These are phyloP conservation scores for Phaeosphaeria sp. DNA, from an alignment of 2,329 filamentous ascomycete genomes.

Conservation along the genomic window DNA sequence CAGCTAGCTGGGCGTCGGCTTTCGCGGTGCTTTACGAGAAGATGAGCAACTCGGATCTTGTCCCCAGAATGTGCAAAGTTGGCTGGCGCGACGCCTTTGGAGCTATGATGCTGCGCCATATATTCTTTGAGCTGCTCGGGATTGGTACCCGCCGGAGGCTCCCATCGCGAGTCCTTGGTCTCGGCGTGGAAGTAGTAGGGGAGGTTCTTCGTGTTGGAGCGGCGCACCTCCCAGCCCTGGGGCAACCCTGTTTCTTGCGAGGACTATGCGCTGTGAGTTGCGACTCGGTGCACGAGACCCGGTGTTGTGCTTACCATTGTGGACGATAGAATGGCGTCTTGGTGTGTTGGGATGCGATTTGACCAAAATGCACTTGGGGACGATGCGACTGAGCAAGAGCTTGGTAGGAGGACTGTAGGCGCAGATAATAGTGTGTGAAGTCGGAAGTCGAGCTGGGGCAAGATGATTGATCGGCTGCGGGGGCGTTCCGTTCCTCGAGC, in stretches of 20 bases:
- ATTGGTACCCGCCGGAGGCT: constrained; percentile 86
- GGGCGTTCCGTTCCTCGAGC: constrained; percentile 6
- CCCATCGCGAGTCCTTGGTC: constrained; percentile 92
- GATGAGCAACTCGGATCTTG: constrained; percentile 92
- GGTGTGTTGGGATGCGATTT: neutral
- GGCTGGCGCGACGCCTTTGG: constrained; percentile 53
- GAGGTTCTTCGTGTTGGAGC: constrained; percentile 97
- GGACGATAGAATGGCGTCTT: constrained; percentile 2
- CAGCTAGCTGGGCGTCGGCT: constrained; percentile 91
- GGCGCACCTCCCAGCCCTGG: constrained; percentile 90
- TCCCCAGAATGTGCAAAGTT: constrained; percentile 57
- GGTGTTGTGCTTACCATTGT: constrained; percentile 37
- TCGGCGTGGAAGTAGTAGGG: constrained; percentile 96
- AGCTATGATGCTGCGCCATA: constrained; percentile 88
- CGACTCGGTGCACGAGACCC: constrained; percentile 6
- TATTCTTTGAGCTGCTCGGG: constrained; percentile 91
- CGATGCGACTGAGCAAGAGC: neutral
- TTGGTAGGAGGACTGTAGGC: constrained; percentile 6
- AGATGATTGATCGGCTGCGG: constrained; percentile 8
- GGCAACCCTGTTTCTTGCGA: constrained; percentile 69
- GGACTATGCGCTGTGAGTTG: constrained; percentile 37
- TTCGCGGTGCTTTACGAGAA: constrained; percentile 91
- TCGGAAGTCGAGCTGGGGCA: constrained; percentile 6
- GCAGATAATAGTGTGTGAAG: constrained; percentile 16
- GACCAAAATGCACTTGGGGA: neutral